Evolutionary conservation across 2,329 filamentous ascomycete genomes (phyloP).

Genomic region (Pyrenochaeta sp.): DNA sequence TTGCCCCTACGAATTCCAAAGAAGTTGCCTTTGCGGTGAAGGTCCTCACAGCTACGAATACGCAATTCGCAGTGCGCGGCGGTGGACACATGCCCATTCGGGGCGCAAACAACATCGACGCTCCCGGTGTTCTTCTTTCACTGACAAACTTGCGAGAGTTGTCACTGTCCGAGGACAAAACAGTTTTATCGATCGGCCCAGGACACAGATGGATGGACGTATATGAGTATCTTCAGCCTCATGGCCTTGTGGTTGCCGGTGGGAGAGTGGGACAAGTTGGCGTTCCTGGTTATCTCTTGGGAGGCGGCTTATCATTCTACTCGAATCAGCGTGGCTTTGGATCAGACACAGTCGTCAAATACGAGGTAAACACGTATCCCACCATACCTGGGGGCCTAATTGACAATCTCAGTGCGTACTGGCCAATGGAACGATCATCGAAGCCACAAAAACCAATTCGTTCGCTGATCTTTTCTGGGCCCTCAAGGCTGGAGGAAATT

Average conservation of each 20-base stretch:
- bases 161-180: slow-evolving; percentile 29
- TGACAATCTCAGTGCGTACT: slow-evolving; percentile 28
- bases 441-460: slow-evolving; percentile 24
- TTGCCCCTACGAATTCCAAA: slow-evolving; percentile 23
- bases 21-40: slow-evolving; percentile 26
- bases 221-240: slow-evolving; percentile 30
- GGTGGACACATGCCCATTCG: slow-evolving; percentile 34
- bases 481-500: slow-evolving; percentile 35
- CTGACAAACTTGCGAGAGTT: slow-evolving; percentile 27
- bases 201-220: slow-evolving; percentile 42
- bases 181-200: slow-evolving; percentile 32
- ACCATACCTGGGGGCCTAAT: not conserved
- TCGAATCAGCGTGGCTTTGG: slow-evolving; percentile 26
- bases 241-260: slow-evolving; percentile 32
- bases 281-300: slow-evolving; percentile 38
- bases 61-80: slow-evolving; percentile 28
- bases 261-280: slow-evolving; percentile 40
- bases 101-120: slow-evolving; percentile 22
- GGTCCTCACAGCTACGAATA: slow-evolving; percentile 14
- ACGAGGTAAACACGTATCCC: slow-evolving; percentile 11
- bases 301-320: slow-evolving; percentile 32
- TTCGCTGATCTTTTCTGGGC: slow-evolving; percentile 46
- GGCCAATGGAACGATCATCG: slow-evolving; percentile 28
- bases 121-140: slow-evolving; percentile 24
- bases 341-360: slow-evolving; percentile 32